Conservation (phyloP, 2,329 filamentous ascomycete genomes). For the Colletotrichum chrysophilum region DNA sequence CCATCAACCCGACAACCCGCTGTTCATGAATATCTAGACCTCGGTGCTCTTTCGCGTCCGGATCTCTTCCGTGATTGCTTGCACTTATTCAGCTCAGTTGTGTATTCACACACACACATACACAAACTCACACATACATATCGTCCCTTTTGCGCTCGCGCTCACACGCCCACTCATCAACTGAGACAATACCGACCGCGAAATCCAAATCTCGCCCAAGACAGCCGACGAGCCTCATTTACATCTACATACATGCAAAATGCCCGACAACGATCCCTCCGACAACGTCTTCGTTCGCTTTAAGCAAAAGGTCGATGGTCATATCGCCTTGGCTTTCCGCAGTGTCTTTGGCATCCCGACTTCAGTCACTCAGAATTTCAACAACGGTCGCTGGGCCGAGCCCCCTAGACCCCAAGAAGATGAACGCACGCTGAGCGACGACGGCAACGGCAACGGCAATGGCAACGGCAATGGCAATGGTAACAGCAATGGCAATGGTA, state of each 20-base stretch:
- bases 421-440: background rate
- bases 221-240: background rate
- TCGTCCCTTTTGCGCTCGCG: background rate
- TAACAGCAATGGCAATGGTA: background rate
- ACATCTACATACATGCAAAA: background rate
- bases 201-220: background rate
- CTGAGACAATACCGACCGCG: background rate
- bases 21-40: constrained; percentile 8
- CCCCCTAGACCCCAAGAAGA: background rate
- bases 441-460: background rate
- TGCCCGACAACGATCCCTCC: constrained; percentile 15
- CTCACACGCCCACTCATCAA: background rate
- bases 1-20: background rate
- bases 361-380: constrained; percentile 29
- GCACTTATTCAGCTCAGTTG: background rate
- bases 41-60: background rate
- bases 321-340: constrained; percentile 33
- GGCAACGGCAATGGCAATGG: background rate
- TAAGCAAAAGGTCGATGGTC: constrained; percentile 44
- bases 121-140: background rate
- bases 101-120: background rate
- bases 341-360: constrained; percentile 29
- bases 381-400: constrained; percentile 14
- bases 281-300: constrained; percentile 44
- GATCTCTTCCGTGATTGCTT: constrained; percentile 13